Base-by-base conservation (phyloP, 140 eudicot genomes). In the Ambrosia hybrid region DNA sequence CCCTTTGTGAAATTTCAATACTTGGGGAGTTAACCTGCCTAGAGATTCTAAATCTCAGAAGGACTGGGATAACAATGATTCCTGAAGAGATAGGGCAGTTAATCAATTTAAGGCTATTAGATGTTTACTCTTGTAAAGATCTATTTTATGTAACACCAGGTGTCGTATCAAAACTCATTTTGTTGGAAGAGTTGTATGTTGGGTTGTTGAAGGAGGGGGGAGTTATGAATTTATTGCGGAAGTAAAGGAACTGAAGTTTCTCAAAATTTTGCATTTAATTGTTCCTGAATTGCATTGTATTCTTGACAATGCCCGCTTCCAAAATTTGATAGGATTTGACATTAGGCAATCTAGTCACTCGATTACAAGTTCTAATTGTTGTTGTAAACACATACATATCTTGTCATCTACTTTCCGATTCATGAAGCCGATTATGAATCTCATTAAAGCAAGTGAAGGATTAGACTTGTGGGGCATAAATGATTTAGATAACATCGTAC, bases 151-250 rank as follows among this genome's bases (percentile, higher is more conserved):
- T 73, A 49, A 3, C 77, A 9, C 70, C 13, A 0, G 62, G 77
- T 33, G 77, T 62, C 12, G 33, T 62, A 62, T 62, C 51, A n/a
- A 37, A 62, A 12, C 51, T 62, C 3, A 3, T 43, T 37, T 5
- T 13, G 51, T 49, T 73, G 52, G 77, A 73, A 73, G 70, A 73
- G 70, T 61, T 73, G 12, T 46, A 43, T 26, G 1, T 61, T 36
- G 55, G 21, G 8, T 4, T 34, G 1, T 21, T 21, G 26, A 8
- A n/a, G 56, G 7, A 15, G 0, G 34, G 34, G 39, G 5, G 30
- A 21, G 26, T 33, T 9, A 41, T 61, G 33, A 49, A 0, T 4
- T 14, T 48, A 2, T 73, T 34, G 2, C 1, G 14, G 77, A 73
- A n/a, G 6, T 62, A 62, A 37, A 11, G 37, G 30, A 37, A 59